Base-by-base conservation (phyloP, 495 filamentous ascomycete genomes). In the Evernia prunastri region DNA sequence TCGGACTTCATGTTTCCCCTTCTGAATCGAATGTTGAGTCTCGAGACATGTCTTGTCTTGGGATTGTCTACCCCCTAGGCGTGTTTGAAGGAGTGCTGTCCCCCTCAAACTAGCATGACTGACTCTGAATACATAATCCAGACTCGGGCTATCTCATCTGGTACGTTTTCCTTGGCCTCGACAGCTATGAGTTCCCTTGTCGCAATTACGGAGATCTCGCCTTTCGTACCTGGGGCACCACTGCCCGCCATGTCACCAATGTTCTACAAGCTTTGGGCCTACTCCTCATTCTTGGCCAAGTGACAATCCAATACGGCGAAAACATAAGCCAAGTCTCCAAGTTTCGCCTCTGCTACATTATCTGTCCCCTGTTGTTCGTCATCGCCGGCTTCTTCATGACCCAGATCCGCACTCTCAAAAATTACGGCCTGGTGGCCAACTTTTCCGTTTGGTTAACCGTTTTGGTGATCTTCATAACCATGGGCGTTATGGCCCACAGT, bases 181-280 rank as follows among this genome's bases (percentile, higher is more conserved):
- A 87, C 69, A 84, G 81, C 27, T 73, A 80, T 61, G 66, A 75
- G 31, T 86, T 77, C 67, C 84, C 84, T 0, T 74, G 79, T 27
- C 75, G 74, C 63, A 82, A 78, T 62, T 87, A 83, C 69, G 84
- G 82, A 49, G 84, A 87, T 72, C 72, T 82, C 20, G 82, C 78
- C 56, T 84, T 82, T 70, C 78, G 84, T 43, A 75, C 82, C 39
- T 82, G 77, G 59, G 84, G 84, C 8, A 58, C 69, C 13, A 72
- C 70, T 56, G 77, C 80, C 10, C 83, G 84, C 23, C 76, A 86
- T 65, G 64, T 79, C 7, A 76, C 83, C 66, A 87, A 87, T 61
- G 66, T 85, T 63, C 64, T 79, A 1, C 79, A 86, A 67, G 77
- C 78, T 3, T 66, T 86, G 56, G 78, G 75, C 40, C 65, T 83